Base-by-base conservation (phyloP, 352 stramenopile genomes). In the Pythium aquatile region DNA sequence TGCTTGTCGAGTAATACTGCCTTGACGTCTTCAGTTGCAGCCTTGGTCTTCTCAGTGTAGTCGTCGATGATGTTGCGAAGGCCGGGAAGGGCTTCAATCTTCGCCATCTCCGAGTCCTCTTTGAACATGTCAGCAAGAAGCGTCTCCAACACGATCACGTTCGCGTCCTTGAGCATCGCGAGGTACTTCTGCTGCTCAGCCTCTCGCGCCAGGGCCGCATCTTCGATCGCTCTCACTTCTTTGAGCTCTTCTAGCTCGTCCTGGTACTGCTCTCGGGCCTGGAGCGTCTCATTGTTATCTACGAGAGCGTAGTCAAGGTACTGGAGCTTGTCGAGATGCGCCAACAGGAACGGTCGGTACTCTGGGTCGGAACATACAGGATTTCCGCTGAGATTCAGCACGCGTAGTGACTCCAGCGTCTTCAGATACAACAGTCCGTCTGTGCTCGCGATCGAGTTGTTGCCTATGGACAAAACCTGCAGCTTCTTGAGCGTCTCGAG, bases 291-390 rank as follows among this genome's bases (percentile, higher is more conserved):
- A 28, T 76, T 79, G 2, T 69, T 62, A 54, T 97, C 88, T 14
- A 98, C 79, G 0, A 97, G 78, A 11, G 87, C 86, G 61, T 98
- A 98, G 67, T 98, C 94, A 14, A 98, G 65, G 74, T 97, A 98
- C 61, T 95, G 93, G 14, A 98, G 81, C 39, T 88, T 93, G 51
- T 97, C 90, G 46, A 98, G 72, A 68, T 98, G 94, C 5, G 92
- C 93, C 32, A 98, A 77, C 1, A 98, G 66, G 59, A 93, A 96
- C 81, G 81, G 76, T 8, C 91, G 84, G 71, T 98, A 98, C 64
- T 98, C 92, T 0, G 85, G 74, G 52, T 98, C 91, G 2, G 86
- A 79, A 52, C 90, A 97, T 24, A 98, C 91, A 1, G 94, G 94
- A 63, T 98, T 98, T 13, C 90, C 92, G 54, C 86, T 87, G 14